Base-by-base conservation (phyloP, 139 green algal species). In the Picochlorum sp. region DNA sequence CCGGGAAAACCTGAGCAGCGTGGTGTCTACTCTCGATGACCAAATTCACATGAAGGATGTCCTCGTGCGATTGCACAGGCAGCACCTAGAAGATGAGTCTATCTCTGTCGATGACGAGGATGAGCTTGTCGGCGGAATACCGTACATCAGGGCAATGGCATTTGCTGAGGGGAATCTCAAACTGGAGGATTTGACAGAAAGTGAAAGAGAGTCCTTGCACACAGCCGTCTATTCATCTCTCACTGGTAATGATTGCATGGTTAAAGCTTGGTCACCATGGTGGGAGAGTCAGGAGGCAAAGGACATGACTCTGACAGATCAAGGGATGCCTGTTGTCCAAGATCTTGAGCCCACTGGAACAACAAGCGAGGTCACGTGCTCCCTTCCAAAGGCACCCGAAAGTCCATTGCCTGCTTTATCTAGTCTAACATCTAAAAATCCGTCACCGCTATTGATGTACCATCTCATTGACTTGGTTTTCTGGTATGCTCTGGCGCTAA, bases 401-500 rank as follows among this genome's bases (percentile, higher is more conserved):
- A 74, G 16, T 54, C 4, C 47, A 26, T 21, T 54, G 7, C 18
- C 68, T 15, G 56, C 60, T 2, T 49, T 88, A 57, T 44, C 63
- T 4, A 20, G 66, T 18, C 69, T 85, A 1, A 84, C 65, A 3
- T 58, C 52, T 15, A 54, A 54, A 6, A 3, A 47, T 28, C 77
- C 82, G 3, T 88, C 81, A 6, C 76, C 77, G 28, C 30, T 84
- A 61, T 71, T 89, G 62, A 66, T 26, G 10, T 78, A 64, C 54
- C 79, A 85, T 62, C 56, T 85, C 44, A 45, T 82, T 30, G 72
- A 88, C 47, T 26, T 85, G 30, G 23, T 89, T 49, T 89, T 80
- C 41, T 54, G 69, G 20, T 90, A 90, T 73, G 85, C 77, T 69
- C 37, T 73, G 20, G 49, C 71, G 0, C 30, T 84, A 58, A 68